Percentiles rank a stretch among this genome's conserved stretches.
Evolutionary conservation across 139 green algal genomes (phyloP).

Genomic region (Chlorella sp.): DNA sequence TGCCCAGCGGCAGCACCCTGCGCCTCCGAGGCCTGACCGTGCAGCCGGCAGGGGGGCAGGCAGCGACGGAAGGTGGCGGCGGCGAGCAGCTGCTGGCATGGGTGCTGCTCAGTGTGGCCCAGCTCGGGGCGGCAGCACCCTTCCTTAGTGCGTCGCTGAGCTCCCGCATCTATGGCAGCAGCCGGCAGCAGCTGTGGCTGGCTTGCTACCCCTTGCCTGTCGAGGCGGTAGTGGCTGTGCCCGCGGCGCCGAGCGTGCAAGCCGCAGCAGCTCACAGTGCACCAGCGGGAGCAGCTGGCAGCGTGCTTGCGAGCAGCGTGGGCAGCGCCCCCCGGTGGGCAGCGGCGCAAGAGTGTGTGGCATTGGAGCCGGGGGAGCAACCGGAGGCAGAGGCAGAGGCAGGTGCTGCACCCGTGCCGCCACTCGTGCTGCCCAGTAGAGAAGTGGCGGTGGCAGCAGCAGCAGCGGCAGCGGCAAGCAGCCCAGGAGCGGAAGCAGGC

Average conservation of each 20-base stretch:
- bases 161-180: not conserved
- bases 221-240: not conserved
- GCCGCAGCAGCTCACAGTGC: not conserved
- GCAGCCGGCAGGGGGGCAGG: not conserved
- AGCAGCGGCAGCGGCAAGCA: not conserved
- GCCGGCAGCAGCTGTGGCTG: slow-evolving; percentile 15
- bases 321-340: too few species aligned
- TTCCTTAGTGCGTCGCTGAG: slow-evolving; percentile 3
- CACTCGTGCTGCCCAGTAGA: too few species aligned
- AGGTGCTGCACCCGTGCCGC: not conserved
- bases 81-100: not conserved
- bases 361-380: not conserved
- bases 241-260: too few species aligned
- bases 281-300: too few species aligned
- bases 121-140: not conserved
- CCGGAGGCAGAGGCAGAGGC: not conserved
- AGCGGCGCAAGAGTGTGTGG: too few species aligned
- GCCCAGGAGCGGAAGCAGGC: not conserved
- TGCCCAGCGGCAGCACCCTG: not conserved
- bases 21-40: not conserved
- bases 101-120: not conserved
- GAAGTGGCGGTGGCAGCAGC: not conserved
- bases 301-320: too few species aligned
- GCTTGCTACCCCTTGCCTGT: slow-evolving; percentile 1
- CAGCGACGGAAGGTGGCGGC: not conserved